Evolutionary conservation across 805 yeast species (phyloP), one percentile per base, ranked within the genome.

Genomic region (Cyberlindnera samutprakarnensis): DNA sequence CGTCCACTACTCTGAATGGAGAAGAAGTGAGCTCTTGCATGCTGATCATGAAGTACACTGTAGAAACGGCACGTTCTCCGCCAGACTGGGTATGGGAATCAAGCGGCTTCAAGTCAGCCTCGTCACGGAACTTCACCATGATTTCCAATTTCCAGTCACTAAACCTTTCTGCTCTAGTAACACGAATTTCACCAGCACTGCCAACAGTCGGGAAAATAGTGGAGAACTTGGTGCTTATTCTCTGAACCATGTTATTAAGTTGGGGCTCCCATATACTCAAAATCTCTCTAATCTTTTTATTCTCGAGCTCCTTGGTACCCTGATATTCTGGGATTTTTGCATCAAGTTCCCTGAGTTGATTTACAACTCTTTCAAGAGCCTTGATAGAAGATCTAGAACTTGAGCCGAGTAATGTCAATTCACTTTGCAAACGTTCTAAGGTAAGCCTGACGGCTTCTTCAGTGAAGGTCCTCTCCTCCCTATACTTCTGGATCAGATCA

Each of bases 1-100:
- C 99, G 59, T 92, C 99, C 7, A 92, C 96, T 3, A 90, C 88
- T 51, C 97, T 66, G 50, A 92, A 86, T 8, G 98, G 97, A 0
- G 96, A 85, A 18, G 71, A 70, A 0, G 96, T 78, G 36, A 82
- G 66, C 9, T 87, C 90, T 59, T 92, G 99, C 41, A 92, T 63
- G 2, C 97, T 78, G 66, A 92, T 83, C 51, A 92, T 71, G 53
- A 82, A 92, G 32, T 88, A 72, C 3, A 90, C 90, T 0, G 97
- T 92, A 0, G 96, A 79, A 0, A 92, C 95, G 1, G 97, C 94
- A 49, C 95, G 73, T 56, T 92, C 99, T 31, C 99, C 99, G 35
- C 99, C 99, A 1, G 96, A 85, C 54, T 92, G 98, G 3, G 90
- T 75, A 36, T 81, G 86, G n/a, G 85, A 75, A 47, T 85, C 88